A percentile compares a stretch with the other conserved stretches of the same genome.
phyloP scores from a whole-genome alignment of 345 rosid species.

The Ceriops tagal region DNA sequence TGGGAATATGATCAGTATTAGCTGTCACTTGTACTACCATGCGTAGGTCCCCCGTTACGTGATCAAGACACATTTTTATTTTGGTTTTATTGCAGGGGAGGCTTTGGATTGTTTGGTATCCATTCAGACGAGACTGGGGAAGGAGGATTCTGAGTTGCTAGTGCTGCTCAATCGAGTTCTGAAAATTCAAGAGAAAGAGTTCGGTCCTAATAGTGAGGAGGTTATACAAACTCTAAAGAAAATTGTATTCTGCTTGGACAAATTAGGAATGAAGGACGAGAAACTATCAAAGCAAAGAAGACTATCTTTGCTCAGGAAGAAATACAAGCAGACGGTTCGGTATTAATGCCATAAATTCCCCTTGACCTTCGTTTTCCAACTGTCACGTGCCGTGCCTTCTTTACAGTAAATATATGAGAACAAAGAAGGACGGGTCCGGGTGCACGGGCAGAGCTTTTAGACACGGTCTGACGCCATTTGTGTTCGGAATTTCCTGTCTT shows the following conservation, averaged over 20 bases:
- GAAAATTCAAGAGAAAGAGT: slow-evolving; percentile 71
- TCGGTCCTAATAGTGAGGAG: slow-evolving; percentile 63
- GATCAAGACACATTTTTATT: background rate
- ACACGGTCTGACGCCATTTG: too few relatives aligned
- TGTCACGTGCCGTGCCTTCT: too few relatives aligned
- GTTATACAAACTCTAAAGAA: slow-evolving; percentile 63
- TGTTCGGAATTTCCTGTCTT: too few relatives aligned
- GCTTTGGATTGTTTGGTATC: slow-evolving; percentile 78
- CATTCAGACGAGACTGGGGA: slow-evolving; percentile 55
- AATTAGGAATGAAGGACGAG: slow-evolving; percentile 65
- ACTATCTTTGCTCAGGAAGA: slow-evolving; percentile 48
- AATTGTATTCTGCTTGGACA: slow-evolving; percentile 54
- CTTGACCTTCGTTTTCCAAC: background rate
- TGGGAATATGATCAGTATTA: too few relatives aligned
- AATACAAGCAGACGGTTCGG: slow-evolving; percentile 46
- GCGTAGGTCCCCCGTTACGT: too few relatives aligned
- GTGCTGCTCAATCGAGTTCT: slow-evolving; percentile 56
- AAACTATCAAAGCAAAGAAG: slow-evolving; percentile 58
- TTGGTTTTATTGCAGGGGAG: slow-evolving; percentile 48
- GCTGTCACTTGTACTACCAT: too few relatives aligned
- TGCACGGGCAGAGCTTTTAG: too few relatives aligned
- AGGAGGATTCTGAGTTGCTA: slow-evolving; percentile 41
- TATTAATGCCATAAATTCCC: slow-evolving; percentile 10
- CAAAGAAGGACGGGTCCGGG: too few relatives aligned
- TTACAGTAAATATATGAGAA: too few relatives aligned